Conservation (phyloP, 352 stramenopile genomes). For the Phytophthora sansomeana region DNA sequence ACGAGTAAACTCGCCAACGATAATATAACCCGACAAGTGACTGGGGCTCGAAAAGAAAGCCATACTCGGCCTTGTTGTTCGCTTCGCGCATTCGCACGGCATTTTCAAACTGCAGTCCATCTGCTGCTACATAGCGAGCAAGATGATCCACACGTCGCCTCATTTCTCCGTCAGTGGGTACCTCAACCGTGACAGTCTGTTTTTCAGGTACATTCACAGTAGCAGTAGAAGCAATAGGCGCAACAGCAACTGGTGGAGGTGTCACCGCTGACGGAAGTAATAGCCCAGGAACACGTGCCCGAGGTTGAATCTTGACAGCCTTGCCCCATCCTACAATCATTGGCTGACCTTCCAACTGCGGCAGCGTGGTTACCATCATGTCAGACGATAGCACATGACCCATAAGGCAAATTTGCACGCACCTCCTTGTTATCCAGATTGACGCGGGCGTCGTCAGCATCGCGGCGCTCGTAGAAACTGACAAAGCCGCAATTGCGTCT, state of each 20-base stretch:
- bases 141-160: conserved; percentile 55
- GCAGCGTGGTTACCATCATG: conserved; percentile 1
- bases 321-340: conserved; percentile 88
- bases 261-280: conserved; percentile 18
- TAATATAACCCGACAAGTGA: conserved; percentile 65
- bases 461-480: conserved; percentile 89
- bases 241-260: conserved; percentile 9
- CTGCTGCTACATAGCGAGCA: conserved; percentile 66
- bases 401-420: conserved; percentile 9
- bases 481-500: conserved; percentile 96
- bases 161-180: conserved; percentile 44
- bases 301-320: conserved; percentile 76
- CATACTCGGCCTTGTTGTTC: conserved; percentile 51
- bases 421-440: conserved; percentile 79
- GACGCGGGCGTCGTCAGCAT: conserved; percentile 86
- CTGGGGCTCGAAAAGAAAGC: conserved; percentile 60
- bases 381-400: not conserved
- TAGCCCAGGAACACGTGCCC: conserved; percentile 11
- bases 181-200: conserved; percentile 45
- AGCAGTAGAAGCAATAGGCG: not conserved
- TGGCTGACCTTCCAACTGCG: conserved; percentile 72
- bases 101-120: conserved; percentile 77
- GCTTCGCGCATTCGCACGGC: conserved; percentile 57
- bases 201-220: conserved; percentile 10
- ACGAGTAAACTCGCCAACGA: conserved; percentile 76